Evolutionary conservation across 345 rosid species (phyloP), one percentile per base, ranked within the genome.

Genomic region (Zanthoxylum bungeanum): DNA sequence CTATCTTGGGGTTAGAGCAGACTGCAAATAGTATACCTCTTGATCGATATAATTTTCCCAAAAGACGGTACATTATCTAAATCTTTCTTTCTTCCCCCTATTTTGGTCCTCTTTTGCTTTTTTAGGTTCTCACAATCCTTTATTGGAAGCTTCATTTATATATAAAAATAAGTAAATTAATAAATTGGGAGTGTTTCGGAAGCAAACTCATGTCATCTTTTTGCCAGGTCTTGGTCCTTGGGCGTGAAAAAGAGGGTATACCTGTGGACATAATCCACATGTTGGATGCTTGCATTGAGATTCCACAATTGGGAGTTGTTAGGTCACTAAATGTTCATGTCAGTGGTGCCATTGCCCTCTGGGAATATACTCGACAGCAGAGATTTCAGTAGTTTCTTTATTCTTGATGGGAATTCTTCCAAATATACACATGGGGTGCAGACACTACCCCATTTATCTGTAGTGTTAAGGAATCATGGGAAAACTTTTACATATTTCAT

Each of bases 281-380:
- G 28, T 70, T 92, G 51, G 98, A 94, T 72, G 91, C 92, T 74
- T 94, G 98, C 83, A 68, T 94, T 7, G 97, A 94, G 83, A 94
- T 94, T 79, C 99, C 99, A 28, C 98, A 92, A 73, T 73, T 95
- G 72, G 99, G 99, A 73, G 91, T 95, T 58, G 96, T 95, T 60
- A 82, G 99, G 67, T 95, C 99, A 1, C 97, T 95, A 65, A 89
- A 95, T 50, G 98, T 92, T 59, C 99, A 92, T 52, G 99, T 95
- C 59, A 95, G 98, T 60, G 98, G 97, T 1, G 99, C 98, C 77
- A 91, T 95, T 71, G 98, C 98, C 22, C 88, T 95, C n/a, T 92
- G 99, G 99, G 99, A 92, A 80, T 95, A 95, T 75, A 90, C 99
- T 73, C 80, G 98, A 69, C 99, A 92, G 72, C 98, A 92, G 72